Percentiles rank a stretch among this genome's conserved stretches.
These are phyloP conservation scores for Pseudogymnoascus sp. DNA, from an alignment of 2,329 filamentous ascomycete genomes.

Conservation along the genomic window DNA sequence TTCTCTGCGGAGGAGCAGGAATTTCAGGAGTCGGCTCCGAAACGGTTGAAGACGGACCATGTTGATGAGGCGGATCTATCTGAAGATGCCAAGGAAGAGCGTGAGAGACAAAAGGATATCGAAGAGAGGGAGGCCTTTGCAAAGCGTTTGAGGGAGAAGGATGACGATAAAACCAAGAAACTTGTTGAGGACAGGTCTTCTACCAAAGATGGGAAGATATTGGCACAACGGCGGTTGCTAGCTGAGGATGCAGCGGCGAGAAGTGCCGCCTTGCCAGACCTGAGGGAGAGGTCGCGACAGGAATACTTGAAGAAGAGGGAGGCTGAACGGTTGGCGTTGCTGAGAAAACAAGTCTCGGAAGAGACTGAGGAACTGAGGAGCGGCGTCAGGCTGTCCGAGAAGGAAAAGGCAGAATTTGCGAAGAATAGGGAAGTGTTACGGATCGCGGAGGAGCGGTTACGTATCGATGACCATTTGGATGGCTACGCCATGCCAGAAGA, in stretches of 20 bases:
- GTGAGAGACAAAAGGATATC: conserved; percentile 55
- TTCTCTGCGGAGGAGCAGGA: conserved; percentile 42
- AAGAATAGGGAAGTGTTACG: conserved; percentile 76
- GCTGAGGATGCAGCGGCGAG: conserved; percentile 61
- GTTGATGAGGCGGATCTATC: conserved; percentile 44
- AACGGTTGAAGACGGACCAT: conserved; percentile 58
- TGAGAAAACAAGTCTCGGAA: conserved; percentile 83
- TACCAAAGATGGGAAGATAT: conserved; percentile 46
- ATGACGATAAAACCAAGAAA: conserved; percentile 62
- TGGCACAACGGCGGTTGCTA: conserved; percentile 52
- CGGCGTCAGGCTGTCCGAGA: conserved; percentile 64
- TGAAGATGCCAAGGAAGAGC: conserved; percentile 50
- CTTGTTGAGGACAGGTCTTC: conserved; percentile 50
- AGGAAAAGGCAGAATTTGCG: conserved; percentile 80
- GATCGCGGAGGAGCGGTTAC: conserved; percentile 73
- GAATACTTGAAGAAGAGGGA: conserved; percentile 93
- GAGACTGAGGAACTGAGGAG: conserved; percentile 74
- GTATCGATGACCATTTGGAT: conserved; percentile 85
- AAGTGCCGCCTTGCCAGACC: conserved; percentile 65
- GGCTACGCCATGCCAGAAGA: conserved; percentile 91
- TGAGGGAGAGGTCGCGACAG: conserved; percentile 77
- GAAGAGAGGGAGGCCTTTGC: conserved; percentile 73
- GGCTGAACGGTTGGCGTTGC: conserved; percentile 71
- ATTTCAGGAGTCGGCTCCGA: conserved; percentile 61
- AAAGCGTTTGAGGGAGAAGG: conserved; percentile 64